Percentiles rank a stretch among this genome's conserved stretches.
Conservation (phyloP, 2,329 filamentous ascomycete genomes). For the Hypomyces perniciosus region DNA sequence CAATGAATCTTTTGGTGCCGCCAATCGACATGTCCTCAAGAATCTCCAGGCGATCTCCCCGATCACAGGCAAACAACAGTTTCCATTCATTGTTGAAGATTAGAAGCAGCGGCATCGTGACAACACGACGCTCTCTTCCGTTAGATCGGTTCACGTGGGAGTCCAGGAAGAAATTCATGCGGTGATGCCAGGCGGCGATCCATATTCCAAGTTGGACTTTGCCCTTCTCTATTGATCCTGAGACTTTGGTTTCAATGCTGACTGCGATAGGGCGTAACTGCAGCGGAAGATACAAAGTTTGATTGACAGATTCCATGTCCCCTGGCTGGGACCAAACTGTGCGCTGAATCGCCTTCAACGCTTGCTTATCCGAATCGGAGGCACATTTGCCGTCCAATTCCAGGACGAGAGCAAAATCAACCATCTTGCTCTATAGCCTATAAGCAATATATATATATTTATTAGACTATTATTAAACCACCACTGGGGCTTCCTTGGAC, state of each 20-base stretch:
- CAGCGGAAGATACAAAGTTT: background rate
- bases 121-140: slow-evolving; percentile 2
- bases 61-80: slow-evolving; percentile 10
- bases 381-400: background rate
- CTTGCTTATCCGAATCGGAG: background rate
- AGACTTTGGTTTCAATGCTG: background rate
- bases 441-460: too few species aligned
- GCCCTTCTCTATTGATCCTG: background rate
- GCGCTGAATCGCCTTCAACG: background rate
- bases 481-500: too few species aligned
- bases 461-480: too few species aligned
- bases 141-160: background rate
- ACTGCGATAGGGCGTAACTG: slow-evolving; percentile 1
- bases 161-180: background rate
- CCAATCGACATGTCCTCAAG: slow-evolving; percentile 3
- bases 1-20: slow-evolving; percentile 6
- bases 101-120: slow-evolving; percentile 8
- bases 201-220: background rate
- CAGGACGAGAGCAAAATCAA: background rate
- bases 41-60: slow-evolving; percentile 4
- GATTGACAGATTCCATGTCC: background rate
- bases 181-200: slow-evolving; percentile 5
- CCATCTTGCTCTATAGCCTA: background rate
- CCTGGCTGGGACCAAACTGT: background rate
- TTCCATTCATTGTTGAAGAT: slow-evolving; percentile 12